phyloP scores from a whole-genome alignment of 352 stramenopile genomes.

The Phytopythium boreale region DNA sequence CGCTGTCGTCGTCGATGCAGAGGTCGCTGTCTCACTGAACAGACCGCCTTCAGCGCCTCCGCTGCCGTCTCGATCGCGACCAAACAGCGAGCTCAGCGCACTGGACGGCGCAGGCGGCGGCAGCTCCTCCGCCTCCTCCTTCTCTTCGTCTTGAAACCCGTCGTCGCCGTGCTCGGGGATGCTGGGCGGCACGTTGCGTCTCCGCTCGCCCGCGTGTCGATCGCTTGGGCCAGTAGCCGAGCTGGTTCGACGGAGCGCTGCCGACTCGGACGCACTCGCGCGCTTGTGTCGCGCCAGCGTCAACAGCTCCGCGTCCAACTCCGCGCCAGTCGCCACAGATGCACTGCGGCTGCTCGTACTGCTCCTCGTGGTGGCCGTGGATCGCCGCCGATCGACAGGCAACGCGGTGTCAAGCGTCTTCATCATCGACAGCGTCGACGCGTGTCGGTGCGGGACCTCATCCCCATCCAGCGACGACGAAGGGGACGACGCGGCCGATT shows the following conservation, averaged over 20 bases:
- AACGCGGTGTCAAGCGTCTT: conserved; percentile 25
- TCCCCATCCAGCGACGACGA: not conserved
- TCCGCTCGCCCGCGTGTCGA: not conserved
- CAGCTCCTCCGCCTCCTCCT: conserved; percentile 6
- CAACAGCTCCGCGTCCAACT: conserved; percentile 53
- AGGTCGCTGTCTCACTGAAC: not conserved
- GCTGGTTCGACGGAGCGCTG: not conserved
- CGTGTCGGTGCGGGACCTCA: conserved; percentile 13
- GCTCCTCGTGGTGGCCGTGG: conserved; percentile 11
- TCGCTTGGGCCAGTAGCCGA: not conserved
- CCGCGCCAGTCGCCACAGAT: not conserved
- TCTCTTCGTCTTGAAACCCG: not conserved
- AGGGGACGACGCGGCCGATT: not conserved
- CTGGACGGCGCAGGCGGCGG: conserved; percentile 3
- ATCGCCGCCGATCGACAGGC: conserved; percentile 3
- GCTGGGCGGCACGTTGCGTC: conserved; percentile 13
- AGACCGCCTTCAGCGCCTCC: not conserved
- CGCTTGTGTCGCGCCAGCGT: conserved; percentile 42
- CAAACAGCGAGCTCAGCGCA: conserved; percentile 28
- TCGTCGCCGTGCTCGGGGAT: conserved; percentile 34
- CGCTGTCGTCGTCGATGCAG: not conserved
- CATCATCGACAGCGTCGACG: conserved; percentile 72
- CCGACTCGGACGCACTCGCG: conserved; percentile 9
- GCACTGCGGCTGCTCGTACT: conserved; percentile 7
- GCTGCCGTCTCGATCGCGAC: not conserved